Conservation (phyloP, 441 rosid genomes). For the Theobroma grandiflorum region DNA sequence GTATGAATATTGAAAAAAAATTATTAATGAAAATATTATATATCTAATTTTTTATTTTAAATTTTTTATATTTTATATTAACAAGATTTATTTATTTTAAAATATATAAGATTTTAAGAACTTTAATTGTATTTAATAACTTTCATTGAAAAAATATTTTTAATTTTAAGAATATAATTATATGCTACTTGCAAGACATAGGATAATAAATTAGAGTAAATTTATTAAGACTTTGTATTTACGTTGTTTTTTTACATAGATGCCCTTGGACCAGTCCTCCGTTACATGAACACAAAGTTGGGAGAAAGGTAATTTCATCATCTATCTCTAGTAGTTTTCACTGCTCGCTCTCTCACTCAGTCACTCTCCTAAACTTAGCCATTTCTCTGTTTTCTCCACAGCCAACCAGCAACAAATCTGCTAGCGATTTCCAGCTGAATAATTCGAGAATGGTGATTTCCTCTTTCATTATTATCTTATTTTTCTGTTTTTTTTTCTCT, state of each 20-base stretch:
- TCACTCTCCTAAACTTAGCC: neutral
- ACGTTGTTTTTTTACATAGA: neutral
- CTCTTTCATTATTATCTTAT: neutral
- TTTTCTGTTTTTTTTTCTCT: neutral
- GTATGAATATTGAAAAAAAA: too few species aligned
- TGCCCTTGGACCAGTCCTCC: neutral
- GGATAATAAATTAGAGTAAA: neutral
- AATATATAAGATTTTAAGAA: too few species aligned
- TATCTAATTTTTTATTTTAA: too few species aligned
- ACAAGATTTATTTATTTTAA: too few species aligned
- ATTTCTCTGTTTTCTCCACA: neutral
- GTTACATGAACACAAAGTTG: neutral
- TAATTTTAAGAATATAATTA: too few species aligned
- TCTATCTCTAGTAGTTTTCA: neutral
- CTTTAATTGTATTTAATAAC: too few species aligned
- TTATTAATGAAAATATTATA: too few species aligned
- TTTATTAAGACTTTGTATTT: neutral
- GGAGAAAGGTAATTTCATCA: neutral
- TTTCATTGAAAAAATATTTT: too few species aligned
- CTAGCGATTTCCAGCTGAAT: neutral
- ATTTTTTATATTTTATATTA: too few species aligned
- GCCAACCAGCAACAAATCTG: neutral
- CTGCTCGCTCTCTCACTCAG: neutral
- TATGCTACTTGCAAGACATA: too few species aligned
- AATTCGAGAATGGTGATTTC: conserved; percentile 23